Evolutionary conservation across 106 monocot genomes (phyloP).

Genomic region (Dendrobium chrysotoxum): DNA sequence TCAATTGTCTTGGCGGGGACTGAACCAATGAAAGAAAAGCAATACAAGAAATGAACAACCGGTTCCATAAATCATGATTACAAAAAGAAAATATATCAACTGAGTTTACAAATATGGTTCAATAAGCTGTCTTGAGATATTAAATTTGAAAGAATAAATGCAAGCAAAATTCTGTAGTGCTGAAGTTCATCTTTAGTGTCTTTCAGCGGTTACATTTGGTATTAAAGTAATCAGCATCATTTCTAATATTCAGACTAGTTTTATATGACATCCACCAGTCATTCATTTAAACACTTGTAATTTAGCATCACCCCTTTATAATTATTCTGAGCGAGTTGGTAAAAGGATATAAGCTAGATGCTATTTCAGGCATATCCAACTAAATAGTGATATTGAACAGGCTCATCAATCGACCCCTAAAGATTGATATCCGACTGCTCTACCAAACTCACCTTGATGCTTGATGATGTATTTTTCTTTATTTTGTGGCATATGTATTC

Average conservation of each 20-base stretch:
- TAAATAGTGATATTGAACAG: too few relatives aligned
- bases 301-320: background rate
- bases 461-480: too few relatives aligned
- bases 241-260: background rate
- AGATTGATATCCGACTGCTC: too few relatives aligned
- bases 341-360: too few relatives aligned
- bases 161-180: background rate
- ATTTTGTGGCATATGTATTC: too few relatives aligned
- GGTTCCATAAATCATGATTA: background rate
- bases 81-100: background rate
- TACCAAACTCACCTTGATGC: too few relatives aligned
- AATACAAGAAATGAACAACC: constrained; percentile 4
- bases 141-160: background rate
- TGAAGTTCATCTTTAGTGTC: background rate
- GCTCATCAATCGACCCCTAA: too few relatives aligned
- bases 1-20: constrained; percentile 69
- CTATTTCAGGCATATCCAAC: too few relatives aligned
- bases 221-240: background rate
- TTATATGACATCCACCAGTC: background rate
- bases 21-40: constrained; percentile 26
- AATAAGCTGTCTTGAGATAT: background rate
- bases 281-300: background rate
- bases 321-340: background rate
- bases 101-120: background rate
- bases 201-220: background rate